Conservation (phyloP, 2,329 filamentous ascomycete genomes). For the Pyricularia grisea region DNA sequence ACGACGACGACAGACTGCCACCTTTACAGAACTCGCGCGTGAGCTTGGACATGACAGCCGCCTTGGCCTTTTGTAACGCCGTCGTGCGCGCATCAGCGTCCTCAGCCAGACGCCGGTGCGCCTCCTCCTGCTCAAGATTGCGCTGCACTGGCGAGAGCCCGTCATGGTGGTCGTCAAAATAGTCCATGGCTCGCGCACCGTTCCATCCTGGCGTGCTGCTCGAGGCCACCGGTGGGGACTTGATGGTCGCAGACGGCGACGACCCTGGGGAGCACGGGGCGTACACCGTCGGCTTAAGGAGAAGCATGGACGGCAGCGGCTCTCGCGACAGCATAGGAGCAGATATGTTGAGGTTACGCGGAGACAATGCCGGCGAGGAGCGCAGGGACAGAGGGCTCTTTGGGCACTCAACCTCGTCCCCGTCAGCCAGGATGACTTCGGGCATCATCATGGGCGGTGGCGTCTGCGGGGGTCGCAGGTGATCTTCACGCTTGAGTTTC, state of each 20-base stretch:
- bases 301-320: slow-evolving; percentile 31
- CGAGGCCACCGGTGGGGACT: neutral
- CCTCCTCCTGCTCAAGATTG: slow-evolving; percentile 45
- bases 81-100: slow-evolving; percentile 44
- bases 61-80: slow-evolving; percentile 49
- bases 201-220: neutral
- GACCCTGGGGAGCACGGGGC: slow-evolving; percentile 26
- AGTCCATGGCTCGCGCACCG: neutral
- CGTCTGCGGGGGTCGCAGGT: slow-evolving; percentile 1
- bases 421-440: slow-evolving; percentile 7
- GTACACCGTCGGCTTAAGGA: slow-evolving; percentile 49
- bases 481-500: slow-evolving; percentile 10
- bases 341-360: slow-evolving; percentile 27
- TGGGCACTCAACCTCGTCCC: slow-evolving; percentile 8
- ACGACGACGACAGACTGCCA: neutral
- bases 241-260: slow-evolving; percentile 6
- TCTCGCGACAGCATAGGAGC: slow-evolving; percentile 39
- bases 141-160: slow-evolving; percentile 49
- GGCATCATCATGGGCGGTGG: slow-evolving; percentile 2
- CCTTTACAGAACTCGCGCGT: slow-evolving; percentile 35
- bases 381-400: slow-evolving; percentile 2
- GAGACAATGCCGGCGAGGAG: neutral
- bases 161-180: slow-evolving; percentile 21
- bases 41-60: slow-evolving; percentile 50
- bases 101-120: slow-evolving; percentile 45